Evolutionary conservation across 75 land plant genomes (phyloP).

Genomic region (Sequoiadendron giganteum): DNA sequence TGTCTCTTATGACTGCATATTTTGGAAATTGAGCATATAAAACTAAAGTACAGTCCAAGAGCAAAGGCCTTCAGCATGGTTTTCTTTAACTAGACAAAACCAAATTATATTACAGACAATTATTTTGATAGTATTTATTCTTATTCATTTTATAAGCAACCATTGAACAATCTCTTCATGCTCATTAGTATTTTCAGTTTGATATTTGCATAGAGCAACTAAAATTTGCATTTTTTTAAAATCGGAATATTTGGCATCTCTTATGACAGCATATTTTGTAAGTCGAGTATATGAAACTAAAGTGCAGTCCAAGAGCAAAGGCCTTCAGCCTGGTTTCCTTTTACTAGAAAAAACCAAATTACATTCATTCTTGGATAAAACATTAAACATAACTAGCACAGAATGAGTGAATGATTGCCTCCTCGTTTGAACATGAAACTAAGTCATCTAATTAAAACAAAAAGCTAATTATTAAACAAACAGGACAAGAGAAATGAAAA

Average conservation of each 20-base stretch:
- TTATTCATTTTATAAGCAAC: background rate
- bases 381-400: background rate
- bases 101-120: background rate
- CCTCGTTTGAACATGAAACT: background rate
- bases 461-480: background rate
- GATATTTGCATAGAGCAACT: background rate
- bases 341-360: background rate
- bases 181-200: background rate
- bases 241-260: background rate
- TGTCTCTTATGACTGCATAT: no score
- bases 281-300: background rate
- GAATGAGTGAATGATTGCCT: background rate
- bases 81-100: background rate
- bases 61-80: background rate
- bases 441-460: background rate
- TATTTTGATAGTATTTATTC: background rate
- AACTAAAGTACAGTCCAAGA: background rate
- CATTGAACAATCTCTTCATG: background rate
- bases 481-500: background rate
- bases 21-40: background rate
- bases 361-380: background rate
- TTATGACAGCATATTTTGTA: background rate
- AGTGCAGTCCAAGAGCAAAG: background rate
- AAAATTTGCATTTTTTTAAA: background rate
- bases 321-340: background rate